Evolutionary conservation across 805 yeast genomes (phyloP).

Genomic region (Metschnikowia gruessii): DNA sequence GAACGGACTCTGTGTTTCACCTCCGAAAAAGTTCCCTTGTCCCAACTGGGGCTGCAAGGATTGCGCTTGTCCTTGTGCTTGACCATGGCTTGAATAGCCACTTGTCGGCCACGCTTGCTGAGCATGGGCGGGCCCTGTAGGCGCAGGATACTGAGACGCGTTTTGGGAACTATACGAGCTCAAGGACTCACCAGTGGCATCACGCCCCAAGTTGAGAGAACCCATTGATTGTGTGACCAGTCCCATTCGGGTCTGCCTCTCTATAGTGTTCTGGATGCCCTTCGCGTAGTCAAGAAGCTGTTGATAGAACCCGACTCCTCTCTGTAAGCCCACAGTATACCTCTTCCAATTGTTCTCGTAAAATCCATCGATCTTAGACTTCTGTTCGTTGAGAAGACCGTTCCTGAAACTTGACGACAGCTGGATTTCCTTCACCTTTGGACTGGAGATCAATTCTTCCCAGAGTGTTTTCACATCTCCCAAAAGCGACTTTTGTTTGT

Average conservation of each 20-base stretch:
- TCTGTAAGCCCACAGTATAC: slow-evolving; percentile 54
- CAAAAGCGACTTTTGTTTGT: slow-evolving; percentile 56
- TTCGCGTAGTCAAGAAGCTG: slow-evolving; percentile 41
- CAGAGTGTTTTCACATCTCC: slow-evolving; percentile 28
- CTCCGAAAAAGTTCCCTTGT: not conserved
- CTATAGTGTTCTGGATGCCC: slow-evolving; percentile 22
- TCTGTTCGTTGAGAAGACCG: slow-evolving; percentile 31
- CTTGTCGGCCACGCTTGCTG: not conserved
- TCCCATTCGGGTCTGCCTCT: slow-evolving; percentile 18
- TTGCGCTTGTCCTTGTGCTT: not conserved
- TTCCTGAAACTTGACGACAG: slow-evolving; percentile 40
- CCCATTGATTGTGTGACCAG: slow-evolving; percentile 12
- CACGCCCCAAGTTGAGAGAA: slow-evolving; percentile 6
- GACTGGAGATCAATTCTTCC: slow-evolving; percentile 26
- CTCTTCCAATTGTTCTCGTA: slow-evolving; percentile 53
- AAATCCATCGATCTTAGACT: slow-evolving; percentile 44
- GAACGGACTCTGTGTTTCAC: not conserved
- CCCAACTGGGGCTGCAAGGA: not conserved
- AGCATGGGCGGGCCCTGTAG: not conserved
- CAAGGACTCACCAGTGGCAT: slow-evolving; percentile 8
- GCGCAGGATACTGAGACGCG: slow-evolving; percentile 1
- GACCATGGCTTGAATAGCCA: not conserved
- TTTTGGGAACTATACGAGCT: slow-evolving; percentile 1
- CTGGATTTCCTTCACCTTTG: slow-evolving; percentile 39
- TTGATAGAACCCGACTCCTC: slow-evolving; percentile 63